Evolutionary conservation across 768 basidiomycete species (phyloP), one percentile per base, ranked within the genome.

Genomic region (Tephrocybe sp.): DNA sequence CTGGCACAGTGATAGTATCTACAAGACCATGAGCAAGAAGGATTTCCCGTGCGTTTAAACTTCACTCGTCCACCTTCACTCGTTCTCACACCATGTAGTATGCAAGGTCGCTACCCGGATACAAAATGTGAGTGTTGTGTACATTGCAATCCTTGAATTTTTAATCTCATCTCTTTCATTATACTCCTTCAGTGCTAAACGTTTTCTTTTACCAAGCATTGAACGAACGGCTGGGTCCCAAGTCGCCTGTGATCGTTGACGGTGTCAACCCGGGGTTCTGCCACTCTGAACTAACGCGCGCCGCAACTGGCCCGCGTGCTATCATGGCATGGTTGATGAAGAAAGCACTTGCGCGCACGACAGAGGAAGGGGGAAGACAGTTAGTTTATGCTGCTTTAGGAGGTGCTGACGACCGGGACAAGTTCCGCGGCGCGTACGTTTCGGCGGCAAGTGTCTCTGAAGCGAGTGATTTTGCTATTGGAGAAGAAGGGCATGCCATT

Each of bases 251-350:
- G 8, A 67, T 71, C 31, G 63, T 70, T 45, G 65, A 66, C 49
- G 35, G 65, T 31, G 62, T 71, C 31, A 68, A 70, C 48, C 77
- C 77, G 7, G 75, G 75, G 3, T 69, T 65, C 56, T 73, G 73
- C 59, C 42, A 55, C 14, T 74, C 73, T 2, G 64, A 69, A 19
- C 56, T 77, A 2, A 58, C 61, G 0, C 52, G 69, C 17, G 57
- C 62, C 7, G 17, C 69, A 4, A 30, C 41, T 0, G 63, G 60
- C 0, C 5, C 65, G 20, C 23, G 42, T n/a, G 50, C 50, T 3
- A 9, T 60, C 5, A 8, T 67, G 2, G 41, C 49, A 13, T 44
- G 41, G 19, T 12, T 72, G 4, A 60, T 69, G 55, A 64, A 70
- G 40, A 56, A 36, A 4, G 2, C 63, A 0, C 32, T 79, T 0